Evolutionary conservation across 164 flowering plant genomes (phyloP), one percentile per base, ranked within the genome.

Genomic region (Tetrastigma voinierianum): DNA sequence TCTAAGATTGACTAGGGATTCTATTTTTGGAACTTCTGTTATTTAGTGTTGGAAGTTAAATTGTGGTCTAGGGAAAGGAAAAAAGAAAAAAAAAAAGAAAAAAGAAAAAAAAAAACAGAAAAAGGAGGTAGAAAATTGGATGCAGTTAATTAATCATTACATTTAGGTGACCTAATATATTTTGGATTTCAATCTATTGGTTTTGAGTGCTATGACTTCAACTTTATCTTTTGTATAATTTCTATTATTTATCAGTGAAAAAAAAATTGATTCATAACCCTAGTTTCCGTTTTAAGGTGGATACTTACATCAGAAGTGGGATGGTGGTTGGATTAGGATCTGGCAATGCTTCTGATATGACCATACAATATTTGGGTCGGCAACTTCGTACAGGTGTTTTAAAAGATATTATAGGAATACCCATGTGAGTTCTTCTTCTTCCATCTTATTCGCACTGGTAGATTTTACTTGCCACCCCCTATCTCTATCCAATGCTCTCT

Each of bases 301-400:
- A 85, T 72, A 76, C 77, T 40, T 81, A 78, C 72, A 67, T 86
- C 53, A 75, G 67, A 72, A 82, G 74, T 72, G 89, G 93, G n/a
- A 88, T 86, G 90, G 82, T 81, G 64, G 55, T 86, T 61, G 93
- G 93, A 9, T 74, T 88, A 70, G 90, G 89, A 49, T 77, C 86
- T 67, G 93, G 93, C 16, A 72, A 65, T 32, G 90, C 90, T 73
- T 88, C 89, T 54, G 71, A 46, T 10, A 61, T 88, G 81, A 83
- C 85, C 21, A 84, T 86, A 49, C 79, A 82, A 18, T 80, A 88
- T 80, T 61, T 88, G 78, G 87, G 90, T 59, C 82, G 57, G 32
- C 81, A 84, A 72, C 82, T 88, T 63, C 79, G 82, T 66, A 70
- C 75, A 11, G 89, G 89, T 52, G 69, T 69, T 54, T 59, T 86